A percentile compares a stretch with the other conserved stretches of the same genome.
Evolutionary conservation across 805 yeast genomes (phyloP).

Genomic region (Metschnikowia hibisci): DNA sequence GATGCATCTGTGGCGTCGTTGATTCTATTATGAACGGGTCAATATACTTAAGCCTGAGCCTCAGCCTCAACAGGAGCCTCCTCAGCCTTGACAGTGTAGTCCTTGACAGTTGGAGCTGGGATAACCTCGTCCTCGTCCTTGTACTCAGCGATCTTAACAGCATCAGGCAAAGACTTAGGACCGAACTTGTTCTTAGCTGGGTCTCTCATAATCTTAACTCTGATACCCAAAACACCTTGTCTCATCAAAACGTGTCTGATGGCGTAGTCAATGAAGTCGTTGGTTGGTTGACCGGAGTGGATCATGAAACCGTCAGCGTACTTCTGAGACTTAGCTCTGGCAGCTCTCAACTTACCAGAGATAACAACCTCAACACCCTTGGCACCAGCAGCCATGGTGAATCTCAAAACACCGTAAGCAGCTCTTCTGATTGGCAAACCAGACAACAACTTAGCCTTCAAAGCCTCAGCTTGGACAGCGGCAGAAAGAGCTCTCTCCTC

Average conservation of each 20-base stretch:
- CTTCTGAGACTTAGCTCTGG: conserved; percentile 99
- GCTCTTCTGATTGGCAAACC: conserved; percentile 99
- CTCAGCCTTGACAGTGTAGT: conserved; percentile 49
- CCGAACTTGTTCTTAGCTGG: conserved; percentile 74
- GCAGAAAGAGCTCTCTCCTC: conserved; percentile 99
- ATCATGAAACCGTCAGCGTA: conserved; percentile 99
- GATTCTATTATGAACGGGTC: conserved; percentile 1
- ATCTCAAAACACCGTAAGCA: conserved; percentile 99
- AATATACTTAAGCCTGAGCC: conserved; percentile 15
- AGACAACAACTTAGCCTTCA: conserved; percentile 94
- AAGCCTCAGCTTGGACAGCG: conserved; percentile 99
- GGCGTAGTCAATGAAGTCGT: conserved; percentile 97
- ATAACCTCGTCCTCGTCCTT: conserved; percentile 82
- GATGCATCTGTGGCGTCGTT: background rate
- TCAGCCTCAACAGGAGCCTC: conserved; percentile 21
- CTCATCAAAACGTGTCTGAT: conserved; percentile 99
- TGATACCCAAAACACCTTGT: conserved; percentile 99
- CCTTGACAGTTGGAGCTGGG: conserved; percentile 78
- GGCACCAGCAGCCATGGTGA: conserved; percentile 99
- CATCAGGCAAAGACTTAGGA: conserved; percentile 93
- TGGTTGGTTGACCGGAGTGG: conserved; percentile 99
- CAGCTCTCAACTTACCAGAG: conserved; percentile 99
- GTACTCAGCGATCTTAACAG: conserved; percentile 87
- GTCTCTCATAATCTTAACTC: conserved; percentile 99
- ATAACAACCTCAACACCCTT: conserved; percentile 99